Conservation (phyloP, 2,329 filamentous ascomycete species). For the Claviceps sp. region DNA sequence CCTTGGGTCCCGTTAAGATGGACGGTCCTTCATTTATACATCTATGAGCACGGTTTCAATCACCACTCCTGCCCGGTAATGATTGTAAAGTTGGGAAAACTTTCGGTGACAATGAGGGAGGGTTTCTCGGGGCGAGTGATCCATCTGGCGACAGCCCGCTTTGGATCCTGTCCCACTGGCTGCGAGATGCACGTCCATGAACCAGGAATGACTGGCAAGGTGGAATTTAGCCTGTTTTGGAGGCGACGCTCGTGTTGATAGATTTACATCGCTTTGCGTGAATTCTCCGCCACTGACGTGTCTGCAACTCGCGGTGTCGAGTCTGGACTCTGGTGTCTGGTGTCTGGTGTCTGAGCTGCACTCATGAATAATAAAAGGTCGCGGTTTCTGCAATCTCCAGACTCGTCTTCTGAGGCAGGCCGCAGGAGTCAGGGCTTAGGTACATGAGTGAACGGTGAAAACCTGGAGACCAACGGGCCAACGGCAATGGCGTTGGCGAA, state of each 20-base stretch:
- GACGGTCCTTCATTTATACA: neutral
- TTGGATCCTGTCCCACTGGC: neutral
- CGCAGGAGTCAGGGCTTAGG: no score
- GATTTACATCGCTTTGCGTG: neutral
- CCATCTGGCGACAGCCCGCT: neutral
- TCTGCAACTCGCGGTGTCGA: no score
- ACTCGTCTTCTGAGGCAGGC: no score
- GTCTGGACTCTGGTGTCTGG: neutral
- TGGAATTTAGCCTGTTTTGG: neutral
- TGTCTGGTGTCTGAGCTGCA: neutral
- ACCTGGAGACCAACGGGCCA: neutral
- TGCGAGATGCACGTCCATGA: neutral
- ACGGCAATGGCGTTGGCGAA: neutral
- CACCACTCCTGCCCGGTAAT: neutral
- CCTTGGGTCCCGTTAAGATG: neutral
- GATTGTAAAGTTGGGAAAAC: neutral
- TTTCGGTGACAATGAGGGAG: neutral
- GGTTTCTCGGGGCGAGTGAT: neutral
- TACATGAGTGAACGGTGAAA: neutral
- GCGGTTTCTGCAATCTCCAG: no score
- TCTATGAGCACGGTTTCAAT: neutral
- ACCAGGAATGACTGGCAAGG: neutral
- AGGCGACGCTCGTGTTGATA: neutral
- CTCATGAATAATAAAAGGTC: no score
- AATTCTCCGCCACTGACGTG: neutral